Percentiles rank a stretch among this genome's conserved stretches.
Conservation (phyloP, 164 flowering plant species). For the Sextonia rubra region DNA sequence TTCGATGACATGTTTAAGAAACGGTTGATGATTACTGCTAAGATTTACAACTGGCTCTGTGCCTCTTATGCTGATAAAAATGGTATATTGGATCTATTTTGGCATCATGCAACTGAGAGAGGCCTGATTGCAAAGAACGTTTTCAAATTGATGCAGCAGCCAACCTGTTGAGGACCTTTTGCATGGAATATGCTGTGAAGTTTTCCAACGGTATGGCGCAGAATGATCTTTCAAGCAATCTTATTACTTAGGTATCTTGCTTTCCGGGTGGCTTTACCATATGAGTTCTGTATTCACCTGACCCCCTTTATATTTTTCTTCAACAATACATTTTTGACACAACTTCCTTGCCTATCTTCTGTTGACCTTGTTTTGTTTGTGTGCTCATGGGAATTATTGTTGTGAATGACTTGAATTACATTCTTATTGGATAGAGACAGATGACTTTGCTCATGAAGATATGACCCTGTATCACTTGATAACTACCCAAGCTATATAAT, state of each 20-base stretch:
- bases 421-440: too few species aligned
- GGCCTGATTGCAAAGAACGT: constrained; percentile 47
- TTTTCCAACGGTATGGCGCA: too few species aligned
- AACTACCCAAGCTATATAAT: too few species aligned
- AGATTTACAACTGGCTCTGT: constrained; percentile 49
- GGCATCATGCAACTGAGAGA: constrained; percentile 46
- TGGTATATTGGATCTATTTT: constrained; percentile 37
- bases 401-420: too few species aligned
- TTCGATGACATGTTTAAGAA: constrained; percentile 64
- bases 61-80: constrained; percentile 48
- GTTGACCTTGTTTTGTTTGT: too few species aligned
- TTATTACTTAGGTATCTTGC: background rate
- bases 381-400: too few species aligned
- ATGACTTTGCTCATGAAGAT: too few species aligned
- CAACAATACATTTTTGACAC: background rate
- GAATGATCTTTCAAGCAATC: background rate
- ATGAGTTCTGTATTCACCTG: background rate
- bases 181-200: background rate
- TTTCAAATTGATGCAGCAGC: constrained; percentile 28
- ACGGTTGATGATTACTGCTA: constrained; percentile 53
- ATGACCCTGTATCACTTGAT: too few species aligned
- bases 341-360: too few species aligned
- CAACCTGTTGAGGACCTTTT: constrained; percentile 2
- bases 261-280: background rate
- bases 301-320: background rate